Evolutionary conservation across 495 filamentous ascomycete species (phyloP), one percentile per base, ranked within the genome.

Genomic region (Trichoderma virens): DNA sequence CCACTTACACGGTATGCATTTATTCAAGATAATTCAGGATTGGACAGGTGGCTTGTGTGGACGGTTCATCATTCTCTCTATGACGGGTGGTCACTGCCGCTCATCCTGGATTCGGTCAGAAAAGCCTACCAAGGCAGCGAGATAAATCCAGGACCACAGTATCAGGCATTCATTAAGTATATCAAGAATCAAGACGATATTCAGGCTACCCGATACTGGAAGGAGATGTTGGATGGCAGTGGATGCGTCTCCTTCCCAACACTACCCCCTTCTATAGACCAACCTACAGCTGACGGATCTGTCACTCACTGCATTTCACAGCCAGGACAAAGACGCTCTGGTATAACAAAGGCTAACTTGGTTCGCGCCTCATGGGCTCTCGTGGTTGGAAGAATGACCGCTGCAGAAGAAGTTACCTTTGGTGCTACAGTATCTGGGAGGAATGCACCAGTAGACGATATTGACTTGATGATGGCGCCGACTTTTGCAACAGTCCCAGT

Each of bases 401-500:
- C 59, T 11, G 67, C 69, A 6, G 62, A 71, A 8, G 71, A 74
- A 32, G 70, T 77, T 7, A 28, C 66, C 25, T 64, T 63, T 54
- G 63, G 80, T 0, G 77, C 79, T 63, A 86, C 78, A 4, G 74
- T 84, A 14, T 72, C 65, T 51, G 79, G 79, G 35, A 70, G 81
- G 3, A 72, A 75, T n/a, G 73, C 73, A 14, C 69, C 77, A 13
- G 70, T 83, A 0, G 64, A 68, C 7, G 76, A 74, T 25, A 71
- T 85, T 20, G 73, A 76, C 32, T 65, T 70, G 6, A 75, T 83
- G 16, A 68, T 74, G 13, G 82, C 80, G 1, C 76, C 84, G 11
- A 74, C 70, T 81, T 81, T 87, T 60, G 78, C 84, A 18, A 86
- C 85, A 0, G 71, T 86, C 0, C 85, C 85, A 5, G 67, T 83